Evolutionary conservation across 805 yeast species (phyloP), one percentile per base, ranked within the genome.

Genomic region (Wickerhamiella hasegawae): DNA sequence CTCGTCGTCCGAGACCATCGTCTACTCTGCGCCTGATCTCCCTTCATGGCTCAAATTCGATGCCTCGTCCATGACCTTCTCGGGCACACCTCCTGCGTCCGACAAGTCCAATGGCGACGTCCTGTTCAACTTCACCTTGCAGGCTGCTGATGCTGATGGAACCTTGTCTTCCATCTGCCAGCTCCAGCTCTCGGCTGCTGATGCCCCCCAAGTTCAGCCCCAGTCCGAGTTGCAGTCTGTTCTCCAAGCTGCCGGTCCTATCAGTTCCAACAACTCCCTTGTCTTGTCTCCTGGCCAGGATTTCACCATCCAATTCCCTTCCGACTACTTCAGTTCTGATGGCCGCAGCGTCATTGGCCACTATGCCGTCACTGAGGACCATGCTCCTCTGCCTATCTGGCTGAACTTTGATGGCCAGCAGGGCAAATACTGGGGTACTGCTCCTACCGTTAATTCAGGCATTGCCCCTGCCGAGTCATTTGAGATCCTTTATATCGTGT

Each of bases 321-420:
- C 59, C 17, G 61, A 68, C 37, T 69, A 79, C 6, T 90, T 85
- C 51, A 54, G 61, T 9, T 58, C 59, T 31, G 66, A 75, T 3
- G 57, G 62, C 20, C 57, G 69, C 36, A 49, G 62, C 2, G 69
- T 78, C 22, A 63, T 68, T 14, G 74, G 76, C 6, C 82, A 78
- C 58, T 79, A 81, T 50, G 95, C 95, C 16, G 68, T 78, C 43
- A 72, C 85, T n/a, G 58, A 65, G 11, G 83, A 81, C 53, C 71
- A 85, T 51, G 69, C 94, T 1, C 87, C 98, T 3, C 63, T 90
- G 37, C 98, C 98, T 26, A 76, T 72, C 50, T 90, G 98, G 97
- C 61, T 83, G 34, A 56, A 59, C 36, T 90, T 87, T 51, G 75
- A 83, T 49, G 46, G 63, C 2, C 48, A 67, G 4, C 60, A 61